Percentiles rank a stretch among this genome's conserved stretches.
Evolutionary conservation across 495 filamentous ascomycete species (phyloP).

Genomic region (Cercophora scortea): DNA sequence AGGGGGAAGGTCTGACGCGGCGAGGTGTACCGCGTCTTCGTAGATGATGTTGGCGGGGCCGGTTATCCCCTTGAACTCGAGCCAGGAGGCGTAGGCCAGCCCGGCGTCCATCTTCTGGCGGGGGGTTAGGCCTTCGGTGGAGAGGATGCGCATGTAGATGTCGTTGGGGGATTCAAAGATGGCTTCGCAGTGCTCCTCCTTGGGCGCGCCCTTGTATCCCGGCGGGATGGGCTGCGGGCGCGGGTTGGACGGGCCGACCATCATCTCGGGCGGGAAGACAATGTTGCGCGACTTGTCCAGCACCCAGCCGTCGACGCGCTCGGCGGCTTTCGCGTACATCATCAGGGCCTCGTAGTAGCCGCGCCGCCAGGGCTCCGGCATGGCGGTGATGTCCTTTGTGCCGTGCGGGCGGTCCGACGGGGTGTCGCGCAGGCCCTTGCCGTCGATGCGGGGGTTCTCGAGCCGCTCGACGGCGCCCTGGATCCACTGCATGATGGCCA

Average conservation of each 20-base stretch:
- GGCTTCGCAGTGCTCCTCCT: constrained; percentile 62
- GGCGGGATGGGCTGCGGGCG: constrained; percentile 63
- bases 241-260: constrained; percentile 78
- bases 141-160: constrained; percentile 72
- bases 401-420: constrained; percentile 15
- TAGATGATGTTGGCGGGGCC: constrained; percentile 20
- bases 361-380: constrained; percentile 71
- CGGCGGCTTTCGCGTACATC: constrained; percentile 64
- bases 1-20: constrained; percentile 17
- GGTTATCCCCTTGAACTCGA: constrained; percentile 62
- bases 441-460: constrained; percentile 59
- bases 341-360: constrained; percentile 78
- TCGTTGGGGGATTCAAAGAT: constrained; percentile 56
- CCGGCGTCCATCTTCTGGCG: constrained; percentile 71
- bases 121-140: constrained; percentile 63
- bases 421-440: constrained; percentile 48
- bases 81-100: constrained; percentile 72
- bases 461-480: constrained; percentile 49
- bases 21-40: constrained; percentile 21
- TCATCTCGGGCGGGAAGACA: constrained; percentile 58
- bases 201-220: constrained; percentile 47
- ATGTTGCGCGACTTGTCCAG: constrained; percentile 56
- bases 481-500: constrained; percentile 46
- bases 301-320: constrained; percentile 72
- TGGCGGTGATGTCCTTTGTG: constrained; percentile 57